Conservation (phyloP, 2,329 filamentous ascomycete species). For the Blastomyces silverae region DNA sequence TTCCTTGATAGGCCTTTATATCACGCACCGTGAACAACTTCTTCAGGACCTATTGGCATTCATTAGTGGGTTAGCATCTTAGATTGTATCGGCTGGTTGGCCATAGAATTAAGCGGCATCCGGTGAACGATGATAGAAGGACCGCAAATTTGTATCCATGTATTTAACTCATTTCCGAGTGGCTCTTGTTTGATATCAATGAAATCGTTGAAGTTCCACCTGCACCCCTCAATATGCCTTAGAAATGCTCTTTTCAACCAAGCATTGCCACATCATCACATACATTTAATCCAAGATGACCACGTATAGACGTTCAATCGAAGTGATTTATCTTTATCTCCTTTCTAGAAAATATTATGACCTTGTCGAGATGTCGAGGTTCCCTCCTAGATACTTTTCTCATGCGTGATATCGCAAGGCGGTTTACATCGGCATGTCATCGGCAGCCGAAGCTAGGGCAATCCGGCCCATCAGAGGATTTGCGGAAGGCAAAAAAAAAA, state of each 20-base stretch:
- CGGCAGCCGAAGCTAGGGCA: background rate
- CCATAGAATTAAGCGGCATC: background rate
- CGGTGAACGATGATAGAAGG: background rate
- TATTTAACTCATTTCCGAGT: background rate
- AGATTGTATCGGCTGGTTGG: background rate
- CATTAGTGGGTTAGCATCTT: constrained; percentile 13
- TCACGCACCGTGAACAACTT: constrained; percentile 16
- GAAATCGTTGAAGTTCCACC: background rate
- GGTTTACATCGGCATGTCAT: background rate
- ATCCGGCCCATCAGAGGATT: background rate
- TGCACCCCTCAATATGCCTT: background rate
- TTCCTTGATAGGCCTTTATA: background rate
- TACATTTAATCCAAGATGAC: background rate
- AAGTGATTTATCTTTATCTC: background rate
- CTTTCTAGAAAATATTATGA: background rate
- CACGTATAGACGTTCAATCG: background rate
- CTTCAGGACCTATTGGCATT: constrained; percentile 23
- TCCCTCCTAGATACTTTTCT: background rate
- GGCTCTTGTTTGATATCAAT: background rate
- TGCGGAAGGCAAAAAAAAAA: background rate
- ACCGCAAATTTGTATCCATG: background rate
- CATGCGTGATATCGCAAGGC: background rate
- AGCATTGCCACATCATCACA: too few species aligned
- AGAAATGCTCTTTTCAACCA: background rate
- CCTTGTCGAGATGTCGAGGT: background rate